phyloP scores from a whole-genome alignment of 441 rosid species.

The Macaranga tanarius region DNA sequence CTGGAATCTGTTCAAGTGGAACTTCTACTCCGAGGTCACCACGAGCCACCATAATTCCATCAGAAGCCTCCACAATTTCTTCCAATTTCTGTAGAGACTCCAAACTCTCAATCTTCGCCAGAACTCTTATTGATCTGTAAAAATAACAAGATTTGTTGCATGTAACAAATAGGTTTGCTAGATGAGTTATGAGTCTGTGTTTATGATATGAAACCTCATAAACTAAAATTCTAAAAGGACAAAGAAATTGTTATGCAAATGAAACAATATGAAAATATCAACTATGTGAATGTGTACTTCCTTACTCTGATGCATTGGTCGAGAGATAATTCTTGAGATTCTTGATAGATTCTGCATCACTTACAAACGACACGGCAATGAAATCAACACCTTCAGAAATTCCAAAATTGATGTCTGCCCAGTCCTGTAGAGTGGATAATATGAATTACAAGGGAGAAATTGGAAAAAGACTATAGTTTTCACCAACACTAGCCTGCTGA shows the following conservation, averaged over 20 bases:
- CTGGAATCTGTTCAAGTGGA: conserved; percentile 72
- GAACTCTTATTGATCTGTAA: conserved; percentile 51
- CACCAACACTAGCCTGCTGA: background rate
- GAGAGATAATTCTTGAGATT: conserved; percentile 56
- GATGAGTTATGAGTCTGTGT: background rate
- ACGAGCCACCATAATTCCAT: conserved; percentile 78
- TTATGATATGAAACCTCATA: background rate
- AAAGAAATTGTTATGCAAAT: background rate
- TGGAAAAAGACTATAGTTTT: background rate
- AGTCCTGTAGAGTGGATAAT: conserved; percentile 44
- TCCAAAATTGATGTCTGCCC: conserved; percentile 69
- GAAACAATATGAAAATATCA: background rate
- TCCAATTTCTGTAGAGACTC: conserved; percentile 61
- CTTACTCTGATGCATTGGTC: conserved; percentile 53
- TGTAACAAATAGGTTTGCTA: background rate
- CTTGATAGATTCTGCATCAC: conserved; percentile 48
- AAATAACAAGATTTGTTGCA: background rate
- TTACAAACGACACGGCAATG: conserved; percentile 68
- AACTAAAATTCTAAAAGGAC: background rate
- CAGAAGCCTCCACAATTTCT: conserved; percentile 66
- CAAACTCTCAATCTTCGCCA: conserved; percentile 74
- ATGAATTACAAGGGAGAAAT: background rate
- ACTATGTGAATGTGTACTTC: background rate
- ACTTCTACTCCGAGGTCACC: conserved; percentile 80
- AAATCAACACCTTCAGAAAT: conserved; percentile 68